Base-by-base conservation (phyloP, 164 flowering plant species). In the Magnolia changhungtana region DNA sequence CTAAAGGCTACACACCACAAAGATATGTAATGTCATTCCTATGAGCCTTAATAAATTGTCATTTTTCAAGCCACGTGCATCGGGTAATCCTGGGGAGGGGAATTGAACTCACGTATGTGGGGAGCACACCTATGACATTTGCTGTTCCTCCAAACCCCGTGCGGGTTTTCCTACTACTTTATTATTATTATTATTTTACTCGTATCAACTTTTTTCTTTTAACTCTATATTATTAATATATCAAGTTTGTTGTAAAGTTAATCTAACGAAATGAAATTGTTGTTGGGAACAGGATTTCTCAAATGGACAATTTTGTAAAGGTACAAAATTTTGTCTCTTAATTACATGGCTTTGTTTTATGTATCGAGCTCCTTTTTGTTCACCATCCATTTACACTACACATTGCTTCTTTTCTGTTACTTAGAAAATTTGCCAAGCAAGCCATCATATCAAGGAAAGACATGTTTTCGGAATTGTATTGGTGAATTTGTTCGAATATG, bases 401-500 rank as follows among this genome's bases (percentile, higher is more conserved):
- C 45, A 37, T 37, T n/a, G 65, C 8, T 23, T 27, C 50, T 24
- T 37, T 29, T 27, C 27, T 31, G 24, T 11, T 67, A 3, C 9
- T 31, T 75, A 88, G 91, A 87, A 72, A 81, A 75, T 77, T 80
- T 80, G 7, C 77, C 23, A 21, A 73, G 71, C 58, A 68, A 58
- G 14, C n/a, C 8, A 18, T 52, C 71, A 68, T 31, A 72, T 74
- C 82, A 73, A 73, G 72, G 49, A 52, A 72, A 75, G 69, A 14
- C 68, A 19, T 66, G 72, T 61, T 71, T 75, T 27, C 80, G 68
- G 75, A 83, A 82, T 82, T 90, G 93, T 83, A 83, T 88, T 50
- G 89, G 89, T 75, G 78, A 87, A 85, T 74, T 87, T 63, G 69
- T 90, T 74, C 80, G 67, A 79, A 45, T 90, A 78, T 50, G 73